These are phyloP conservation scores for Huntiella omanensis DNA, from an alignment of 2,329 filamentous ascomycete species.

Conservation along the genomic window DNA sequence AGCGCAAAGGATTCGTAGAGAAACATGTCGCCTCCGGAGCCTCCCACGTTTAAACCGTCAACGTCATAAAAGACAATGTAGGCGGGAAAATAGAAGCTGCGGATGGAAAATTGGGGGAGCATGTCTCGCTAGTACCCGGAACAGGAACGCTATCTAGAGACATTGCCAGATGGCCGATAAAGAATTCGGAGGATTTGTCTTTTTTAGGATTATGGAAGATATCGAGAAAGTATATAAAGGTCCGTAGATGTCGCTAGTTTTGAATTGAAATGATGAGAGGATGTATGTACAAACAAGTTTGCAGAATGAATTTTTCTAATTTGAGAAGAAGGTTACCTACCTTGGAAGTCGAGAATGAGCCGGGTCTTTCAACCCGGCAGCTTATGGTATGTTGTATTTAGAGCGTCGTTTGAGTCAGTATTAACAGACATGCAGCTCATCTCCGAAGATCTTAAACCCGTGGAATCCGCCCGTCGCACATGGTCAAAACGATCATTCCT, in stretches of 20 bases:
- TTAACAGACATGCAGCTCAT: conserved; percentile 34
- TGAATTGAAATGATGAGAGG: neutral
- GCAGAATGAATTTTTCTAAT: neutral
- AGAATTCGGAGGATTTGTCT: no score
- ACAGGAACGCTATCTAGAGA: no score
- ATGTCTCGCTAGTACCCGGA: no score
- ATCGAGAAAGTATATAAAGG: neutral
- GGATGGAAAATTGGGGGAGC: no score
- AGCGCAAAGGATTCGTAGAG: neutral
- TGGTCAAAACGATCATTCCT: conserved; percentile 84
- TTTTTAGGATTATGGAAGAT: no score
- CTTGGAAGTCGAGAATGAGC: conserved; percentile 53
- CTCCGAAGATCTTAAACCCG: conserved; percentile 65
- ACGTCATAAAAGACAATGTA: no score
- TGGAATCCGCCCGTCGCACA: conserved; percentile 61
- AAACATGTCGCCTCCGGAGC: no score
- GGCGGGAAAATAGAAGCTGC: no score
- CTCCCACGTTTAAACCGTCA: no score
- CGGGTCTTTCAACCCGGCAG: conserved; percentile 58
- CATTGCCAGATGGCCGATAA: no score
- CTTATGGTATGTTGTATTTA: conserved; percentile 41
- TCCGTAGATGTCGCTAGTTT: neutral
- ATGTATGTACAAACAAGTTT: neutral
- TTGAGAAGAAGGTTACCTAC: neutral
- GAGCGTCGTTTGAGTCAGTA: neutral